These are phyloP conservation scores for Phytopythium oedochilum DNA, from an alignment of 352 stramenopile genomes.

Conservation along the genomic window DNA sequence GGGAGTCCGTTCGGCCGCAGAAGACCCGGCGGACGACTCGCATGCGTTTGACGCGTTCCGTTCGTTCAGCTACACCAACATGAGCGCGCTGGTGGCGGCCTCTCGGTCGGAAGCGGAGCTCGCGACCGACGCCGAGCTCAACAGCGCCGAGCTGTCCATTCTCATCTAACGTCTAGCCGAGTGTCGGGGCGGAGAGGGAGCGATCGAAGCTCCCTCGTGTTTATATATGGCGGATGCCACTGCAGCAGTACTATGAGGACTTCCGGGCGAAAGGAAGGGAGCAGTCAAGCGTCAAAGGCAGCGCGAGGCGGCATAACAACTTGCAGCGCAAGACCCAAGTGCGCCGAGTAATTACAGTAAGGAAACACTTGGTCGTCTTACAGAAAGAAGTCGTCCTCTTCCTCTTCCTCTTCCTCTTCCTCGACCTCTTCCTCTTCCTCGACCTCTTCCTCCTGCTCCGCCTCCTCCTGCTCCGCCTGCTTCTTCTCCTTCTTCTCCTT, in stretches of 20 bases:
- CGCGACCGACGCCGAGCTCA: conserved; percentile 38
- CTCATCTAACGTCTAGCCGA: conserved; percentile 64
- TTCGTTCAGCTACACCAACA: conserved; percentile 86
- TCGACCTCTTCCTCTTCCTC: conserved; percentile 15
- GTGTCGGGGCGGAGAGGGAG: not conserved
- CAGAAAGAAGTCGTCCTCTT: conserved; percentile 70
- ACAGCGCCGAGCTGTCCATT: conserved; percentile 54
- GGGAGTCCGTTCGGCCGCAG: not conserved
- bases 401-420: conserved; percentile 32
- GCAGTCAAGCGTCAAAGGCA: not conserved
- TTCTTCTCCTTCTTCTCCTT: conserved; percentile 29
- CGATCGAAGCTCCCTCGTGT: not conserved
- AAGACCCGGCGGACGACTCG: not conserved
- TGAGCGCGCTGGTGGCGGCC: conserved; percentile 74
- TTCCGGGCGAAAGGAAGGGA: too few species aligned
- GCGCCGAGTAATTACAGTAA: not conserved
- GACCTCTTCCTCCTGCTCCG: conserved; percentile 9
- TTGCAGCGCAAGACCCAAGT: not conserved
- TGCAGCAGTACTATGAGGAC: not conserved
- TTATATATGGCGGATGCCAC: not conserved
- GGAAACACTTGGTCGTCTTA: conserved; percentile 16
- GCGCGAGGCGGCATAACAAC: not conserved
- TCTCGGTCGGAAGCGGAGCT: conserved; percentile 70
- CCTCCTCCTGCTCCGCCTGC: conserved; percentile 23
- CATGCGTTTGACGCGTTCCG: conserved; percentile 47